These are phyloP conservation scores for Penicillium palitans DNA, from an alignment of 2,329 filamentous ascomycete genomes.

Conservation along the genomic window DNA sequence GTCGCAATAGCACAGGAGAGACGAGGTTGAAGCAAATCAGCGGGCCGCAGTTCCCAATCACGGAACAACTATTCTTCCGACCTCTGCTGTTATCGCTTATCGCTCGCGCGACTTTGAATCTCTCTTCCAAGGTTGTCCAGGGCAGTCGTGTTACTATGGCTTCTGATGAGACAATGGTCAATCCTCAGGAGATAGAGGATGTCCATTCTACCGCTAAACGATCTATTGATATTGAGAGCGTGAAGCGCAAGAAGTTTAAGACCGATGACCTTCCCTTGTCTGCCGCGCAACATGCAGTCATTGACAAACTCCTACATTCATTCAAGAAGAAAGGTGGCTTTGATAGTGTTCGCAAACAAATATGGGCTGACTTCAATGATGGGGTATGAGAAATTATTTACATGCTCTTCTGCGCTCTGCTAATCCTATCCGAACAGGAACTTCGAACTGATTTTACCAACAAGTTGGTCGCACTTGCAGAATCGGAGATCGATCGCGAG, in stretches of 20 bases:
- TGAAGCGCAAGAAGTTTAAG: constrained; percentile 54
- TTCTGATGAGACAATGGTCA: constrained; percentile 31
- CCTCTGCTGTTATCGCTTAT: constrained; percentile 23
- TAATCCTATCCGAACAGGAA: constrained; percentile 42
- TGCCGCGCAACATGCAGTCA: constrained; percentile 57
- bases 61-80: constrained; percentile 22
- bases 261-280: constrained; percentile 62
- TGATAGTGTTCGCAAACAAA: constrained; percentile 60
- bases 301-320: constrained; percentile 61
- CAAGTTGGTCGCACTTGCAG: constrained; percentile 56
- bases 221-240: constrained; percentile 34
- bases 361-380: constrained; percentile 59
- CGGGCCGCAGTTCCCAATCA: constrained; percentile 37
- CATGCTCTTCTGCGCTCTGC: background rate
- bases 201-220: constrained; percentile 32
- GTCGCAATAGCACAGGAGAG: constrained; percentile 30
- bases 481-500: constrained; percentile 63
- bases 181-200: constrained; percentile 34
- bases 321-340: constrained; percentile 69
- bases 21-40: constrained; percentile 38
- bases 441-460: constrained; percentile 54
- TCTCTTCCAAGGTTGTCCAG: constrained; percentile 17
- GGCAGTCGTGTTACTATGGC: constrained; percentile 5
- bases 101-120: constrained; percentile 20
- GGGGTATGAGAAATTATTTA: constrained; percentile 45